Base-by-base conservation (phyloP, 129 eudicot genomes). In the Erigeron canadensis region DNA sequence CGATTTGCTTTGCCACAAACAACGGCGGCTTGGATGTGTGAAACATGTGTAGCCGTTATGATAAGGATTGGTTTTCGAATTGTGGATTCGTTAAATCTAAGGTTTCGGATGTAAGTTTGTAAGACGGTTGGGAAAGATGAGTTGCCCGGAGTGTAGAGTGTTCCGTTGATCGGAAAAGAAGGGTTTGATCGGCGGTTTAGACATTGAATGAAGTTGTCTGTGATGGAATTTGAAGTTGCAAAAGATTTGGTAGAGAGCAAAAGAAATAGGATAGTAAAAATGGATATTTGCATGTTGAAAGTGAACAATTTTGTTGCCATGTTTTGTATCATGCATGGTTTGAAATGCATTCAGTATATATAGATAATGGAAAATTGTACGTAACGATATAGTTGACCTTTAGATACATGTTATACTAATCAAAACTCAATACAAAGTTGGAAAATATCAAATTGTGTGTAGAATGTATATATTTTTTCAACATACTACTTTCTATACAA, bases 1-100 rank as follows among this genome's bases (percentile, higher is more conserved):
- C 75, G 63, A 8, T 34, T 65, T 18, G 19, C 48, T 45, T 80
- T 70, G 0, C 78, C 69, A 15, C 87, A 82, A 5, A 64, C 8
- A 6, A 82, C 40, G 16, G 79, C 57, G 5, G 79, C 78, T 19
- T 75, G 84, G 41, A 85, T 67, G 41, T 85, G 87, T 2, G 85
- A 79, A 10, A 51, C 69, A 48, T 76, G 79, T 11, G 22, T 10
- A 3, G 85, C 84, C 2, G 85, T 77, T 62, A 82, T 54, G 64
- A 85, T 73, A 5, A 73, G 34, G 11, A 79, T 1, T 5, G 86
- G 86, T 64, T 79, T 85, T 0, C 67, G 83, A 5, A 79, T 85
- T 1, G 73, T 38, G 17, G 79, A 34, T 47, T 60, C 65, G 0
- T 71, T 76, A 75, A 80, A 85, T 9, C 83, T 73, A 38, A 64